Conservation (phyloP, 495 filamentous ascomycete species). For the Neurospora sp. region DNA sequence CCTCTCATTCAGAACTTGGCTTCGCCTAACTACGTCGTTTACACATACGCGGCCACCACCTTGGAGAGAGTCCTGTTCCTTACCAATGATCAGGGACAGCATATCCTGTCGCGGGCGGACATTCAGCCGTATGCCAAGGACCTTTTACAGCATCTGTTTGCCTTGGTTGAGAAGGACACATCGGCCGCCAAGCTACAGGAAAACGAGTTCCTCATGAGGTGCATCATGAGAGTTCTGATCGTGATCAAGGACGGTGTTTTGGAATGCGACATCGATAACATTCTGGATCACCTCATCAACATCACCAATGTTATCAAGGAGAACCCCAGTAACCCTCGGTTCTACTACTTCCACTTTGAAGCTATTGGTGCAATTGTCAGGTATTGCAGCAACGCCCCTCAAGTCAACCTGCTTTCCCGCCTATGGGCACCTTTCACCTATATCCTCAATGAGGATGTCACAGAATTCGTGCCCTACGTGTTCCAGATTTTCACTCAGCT, state of each 20-base stretch:
- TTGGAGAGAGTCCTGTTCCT: constrained; percentile 82
- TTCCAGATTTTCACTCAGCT: constrained; percentile 91
- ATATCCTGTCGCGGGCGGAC: constrained; percentile 61
- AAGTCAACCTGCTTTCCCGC: constrained; percentile 61
- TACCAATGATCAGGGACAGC: constrained; percentile 57
- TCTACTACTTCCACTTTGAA: constrained; percentile 98
- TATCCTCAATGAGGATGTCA: constrained; percentile 67
- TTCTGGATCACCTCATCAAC: constrained; percentile 66
- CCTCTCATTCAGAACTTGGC: constrained; percentile 82
- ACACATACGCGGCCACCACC: constrained; percentile 92
- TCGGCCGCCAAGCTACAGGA: constrained; percentile 91
- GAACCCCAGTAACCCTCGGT: constrained; percentile 95
- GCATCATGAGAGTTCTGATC: constrained; percentile 92
- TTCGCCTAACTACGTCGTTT: constrained; percentile 84
- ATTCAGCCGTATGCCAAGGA: constrained; percentile 75
- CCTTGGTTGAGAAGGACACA: constrained; percentile 67
- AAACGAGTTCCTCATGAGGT: constrained; percentile 97
- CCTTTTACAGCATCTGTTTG: constrained; percentile 85
- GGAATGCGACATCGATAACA: constrained; percentile 54
- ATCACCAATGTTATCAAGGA: constrained; percentile 81
- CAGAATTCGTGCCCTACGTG: constrained; percentile 92
- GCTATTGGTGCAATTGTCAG: constrained; percentile 87
- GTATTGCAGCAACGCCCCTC: constrained; percentile 57
- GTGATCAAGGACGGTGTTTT: constrained; percentile 73
- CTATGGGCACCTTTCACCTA: constrained; percentile 68